Conservation (phyloP, 2,329 filamentous ascomycete species). For the Cephalotrichum gorgonifer region DNA sequence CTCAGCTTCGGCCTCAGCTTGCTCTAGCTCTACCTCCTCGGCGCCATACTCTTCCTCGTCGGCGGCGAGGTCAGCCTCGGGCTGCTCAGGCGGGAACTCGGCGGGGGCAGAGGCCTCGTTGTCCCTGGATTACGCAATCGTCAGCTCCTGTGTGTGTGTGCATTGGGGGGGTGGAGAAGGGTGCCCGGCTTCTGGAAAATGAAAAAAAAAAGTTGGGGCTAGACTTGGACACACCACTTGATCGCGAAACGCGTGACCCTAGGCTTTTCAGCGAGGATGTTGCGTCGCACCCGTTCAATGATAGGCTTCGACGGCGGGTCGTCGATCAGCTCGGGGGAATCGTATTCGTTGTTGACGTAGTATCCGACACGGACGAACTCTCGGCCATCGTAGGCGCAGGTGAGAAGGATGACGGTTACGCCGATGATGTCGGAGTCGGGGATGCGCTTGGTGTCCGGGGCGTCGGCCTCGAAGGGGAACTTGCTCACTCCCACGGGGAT, state of each 20-base stretch:
- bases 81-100: constrained; percentile 95
- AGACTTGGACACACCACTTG: constrained; percentile 65
- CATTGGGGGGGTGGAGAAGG: background rate
- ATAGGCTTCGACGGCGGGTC: constrained; percentile 88
- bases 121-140: constrained; percentile 51
- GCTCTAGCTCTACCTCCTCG: constrained; percentile 71
- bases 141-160: background rate
- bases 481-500: constrained; percentile 98
- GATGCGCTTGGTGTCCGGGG: constrained; percentile 82
- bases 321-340: constrained; percentile 75
- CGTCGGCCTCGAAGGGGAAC: constrained; percentile 92
- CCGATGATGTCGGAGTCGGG: constrained; percentile 92
- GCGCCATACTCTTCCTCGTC: constrained; percentile 88
- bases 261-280: constrained; percentile 93
- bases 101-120: constrained; percentile 93
- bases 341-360: constrained; percentile 99
- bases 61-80: constrained; percentile 77
- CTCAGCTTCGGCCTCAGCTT: constrained; percentile 38
- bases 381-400: constrained; percentile 89
- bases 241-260: constrained; percentile 96
- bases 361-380: constrained; percentile 98
- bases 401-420: constrained; percentile 92
- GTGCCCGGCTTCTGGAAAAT: too few relatives aligned
- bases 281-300: constrained; percentile 84
- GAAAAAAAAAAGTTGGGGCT: background rate